Evolutionary conservation across 192 early-diverging fungal genomes (phyloP).

Genomic region (Phycomyces blakesleeanus): DNA sequence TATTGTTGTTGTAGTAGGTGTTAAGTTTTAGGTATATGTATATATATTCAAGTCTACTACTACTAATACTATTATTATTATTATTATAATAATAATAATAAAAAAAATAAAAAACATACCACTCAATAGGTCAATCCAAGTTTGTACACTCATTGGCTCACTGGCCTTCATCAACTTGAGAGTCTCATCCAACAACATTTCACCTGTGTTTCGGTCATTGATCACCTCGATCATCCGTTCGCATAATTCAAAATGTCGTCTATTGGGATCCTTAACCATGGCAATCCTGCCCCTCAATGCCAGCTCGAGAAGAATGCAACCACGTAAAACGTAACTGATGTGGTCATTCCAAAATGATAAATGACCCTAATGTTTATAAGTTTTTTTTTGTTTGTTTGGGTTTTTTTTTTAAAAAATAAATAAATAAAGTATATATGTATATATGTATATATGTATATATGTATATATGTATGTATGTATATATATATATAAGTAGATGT

Average conservation of each 20-base stretch:
- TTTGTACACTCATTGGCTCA: slow-evolving; percentile 71
- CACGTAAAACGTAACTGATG: slow-evolving; percentile 92
- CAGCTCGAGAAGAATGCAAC: slow-evolving; percentile 91
- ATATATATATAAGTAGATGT: no score
- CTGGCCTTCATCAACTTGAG: slow-evolving; percentile 82
- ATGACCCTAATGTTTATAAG: slow-evolving; percentile 63
- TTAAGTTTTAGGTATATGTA: no score
- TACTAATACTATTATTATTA: no score
- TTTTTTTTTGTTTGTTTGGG: neutral
- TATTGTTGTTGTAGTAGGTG: no score
- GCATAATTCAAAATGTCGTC: slow-evolving; percentile 61
- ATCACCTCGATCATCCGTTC: slow-evolving; percentile 85
- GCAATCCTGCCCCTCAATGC: slow-evolving; percentile 87
- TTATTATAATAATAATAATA: neutral
- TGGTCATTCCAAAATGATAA: slow-evolving; percentile 99
- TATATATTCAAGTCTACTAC: no score
- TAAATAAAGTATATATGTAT: no score
- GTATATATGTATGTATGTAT: no score
- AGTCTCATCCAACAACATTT: slow-evolving; percentile 92
- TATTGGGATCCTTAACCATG: slow-evolving; percentile 77
- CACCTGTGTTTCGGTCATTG: slow-evolving; percentile 77
- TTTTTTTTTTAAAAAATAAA: no score
- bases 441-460: neutral
- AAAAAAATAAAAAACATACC: slow-evolving; percentile 49
- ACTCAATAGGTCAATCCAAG: slow-evolving; percentile 95